phyloP scores from a whole-genome alignment of 768 basidiomycete species.

The Phallus indusiatus region DNA sequence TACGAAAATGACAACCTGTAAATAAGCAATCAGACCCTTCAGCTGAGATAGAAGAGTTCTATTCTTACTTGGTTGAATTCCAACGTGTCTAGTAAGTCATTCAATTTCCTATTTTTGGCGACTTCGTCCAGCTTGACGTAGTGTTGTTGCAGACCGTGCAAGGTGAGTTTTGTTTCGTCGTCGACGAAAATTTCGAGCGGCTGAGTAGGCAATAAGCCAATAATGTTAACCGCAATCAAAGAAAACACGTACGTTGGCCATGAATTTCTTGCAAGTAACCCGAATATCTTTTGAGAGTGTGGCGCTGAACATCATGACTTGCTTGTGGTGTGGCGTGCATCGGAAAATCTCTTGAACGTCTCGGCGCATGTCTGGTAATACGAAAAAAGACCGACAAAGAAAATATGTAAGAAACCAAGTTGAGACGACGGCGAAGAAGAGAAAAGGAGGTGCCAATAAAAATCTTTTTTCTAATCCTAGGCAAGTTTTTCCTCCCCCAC shows the following conservation, averaged over 20 bases:
- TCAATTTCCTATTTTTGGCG: slow-evolving; percentile 94
- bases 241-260: slow-evolving; percentile 76
- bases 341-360: slow-evolving; percentile 99
- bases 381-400: slow-evolving; percentile 41
- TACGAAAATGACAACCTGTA: slow-evolving; percentile 96
- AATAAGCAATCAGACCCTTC: neutral
- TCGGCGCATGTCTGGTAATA: slow-evolving; percentile 97
- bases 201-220: slow-evolving; percentile 31
- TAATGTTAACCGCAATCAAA: neutral
- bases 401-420: slow-evolving; percentile 34
- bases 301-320: slow-evolving; percentile 99
- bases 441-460: slow-evolving; percentile 7
- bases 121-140: slow-evolving; percentile 95
- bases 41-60: neutral
- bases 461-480: neutral
- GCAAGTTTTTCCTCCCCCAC: neutral
- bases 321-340: slow-evolving; percentile 97
- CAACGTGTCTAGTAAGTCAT: slow-evolving; percentile 87
- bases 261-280: slow-evolving; percentile 98
- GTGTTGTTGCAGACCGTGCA: slow-evolving; percentile 97
- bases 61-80: slow-evolving; percentile 91
- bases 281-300: slow-evolving; percentile 96
- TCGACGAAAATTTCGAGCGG: slow-evolving; percentile 99
- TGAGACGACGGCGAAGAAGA: slow-evolving; percentile 17
- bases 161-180: slow-evolving; percentile 95